Evolutionary conservation across 139 green algal genomes (phyloP), one percentile per base, ranked within the genome.

Genomic region (Tetradesmus obliquus): DNA sequence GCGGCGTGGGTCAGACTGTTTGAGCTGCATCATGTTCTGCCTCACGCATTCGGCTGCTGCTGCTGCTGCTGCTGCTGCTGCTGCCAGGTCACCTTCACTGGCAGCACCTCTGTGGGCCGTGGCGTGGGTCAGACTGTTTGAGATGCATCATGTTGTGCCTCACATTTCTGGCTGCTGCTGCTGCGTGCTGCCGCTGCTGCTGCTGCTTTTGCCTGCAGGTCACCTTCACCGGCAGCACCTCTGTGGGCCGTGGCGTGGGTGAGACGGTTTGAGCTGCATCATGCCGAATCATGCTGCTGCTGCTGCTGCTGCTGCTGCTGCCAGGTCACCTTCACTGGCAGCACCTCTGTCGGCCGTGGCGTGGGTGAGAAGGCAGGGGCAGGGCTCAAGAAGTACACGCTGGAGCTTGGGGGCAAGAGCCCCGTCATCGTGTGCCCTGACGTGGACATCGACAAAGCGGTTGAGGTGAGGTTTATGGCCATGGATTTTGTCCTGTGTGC

Each of bases 361-460:
- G 94, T 96, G 90, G 91, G 74, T 74, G 32, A 79, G 24, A 88
- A 93, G 79, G 92, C 94, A 13, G 93, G 93, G 13, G 92, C 94
- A 4, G 87, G 74, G 72, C 91, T 97, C 24, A 96, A 97, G 91
- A 88, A 91, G 58, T 91, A 93, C 62, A 95, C 94, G 3, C 91
- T 98, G 88, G 96, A 98, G 95, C 94, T 98, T 81, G 96, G 96
- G 12, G 96, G 96, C 87, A 98, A 98, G 72, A 91, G 74, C n/a
- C 90, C 96, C 12, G 86, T 94, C 66, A 96, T 98, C 84, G 93
- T 98, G 80, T 96, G 92, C 85, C 87, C 91, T 66, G 95, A 97
- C 79, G 94, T 95, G 54, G 90, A 95, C 87, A 53, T 94, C 7
- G 91, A 92, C 79, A 85, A 89, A 72, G 96, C 95, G 24, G 96